Percentiles rank a stretch among this genome's conserved stretches.
Conservation (phyloP, 371 early-diverging fungal species). For the Mortierella sp. region DNA sequence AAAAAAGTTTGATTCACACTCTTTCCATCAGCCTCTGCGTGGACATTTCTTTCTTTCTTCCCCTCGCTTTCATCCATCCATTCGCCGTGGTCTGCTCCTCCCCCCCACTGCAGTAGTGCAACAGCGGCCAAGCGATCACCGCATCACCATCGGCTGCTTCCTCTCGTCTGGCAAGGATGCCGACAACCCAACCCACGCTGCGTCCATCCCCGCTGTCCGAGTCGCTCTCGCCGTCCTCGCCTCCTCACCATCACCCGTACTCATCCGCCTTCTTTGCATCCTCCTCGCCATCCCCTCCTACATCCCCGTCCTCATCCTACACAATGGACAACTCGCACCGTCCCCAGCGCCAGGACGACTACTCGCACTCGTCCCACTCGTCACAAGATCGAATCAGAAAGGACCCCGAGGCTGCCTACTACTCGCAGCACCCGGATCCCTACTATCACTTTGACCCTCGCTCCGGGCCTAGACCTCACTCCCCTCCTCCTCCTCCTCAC, state of each 20-base stretch:
- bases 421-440: slow-evolving; percentile 10
- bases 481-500: slow-evolving; percentile 3
- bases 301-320: background rate
- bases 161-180: slow-evolving; percentile 4
- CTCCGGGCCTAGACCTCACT: slow-evolving; percentile 11
- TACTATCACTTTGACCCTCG: slow-evolving; percentile 8
- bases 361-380: slow-evolving; percentile 1
- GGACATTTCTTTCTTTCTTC: background rate
- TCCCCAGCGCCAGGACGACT: slow-evolving; percentile 6
- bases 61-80: background rate
- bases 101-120: too few relatives aligned
- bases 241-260: background rate
- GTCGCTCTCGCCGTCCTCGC: background rate
- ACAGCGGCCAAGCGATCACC: too few relatives aligned
- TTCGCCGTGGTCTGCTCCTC: background rate
- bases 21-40: background rate
- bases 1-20: background rate
- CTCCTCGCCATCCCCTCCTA: slow-evolving; percentile 6
- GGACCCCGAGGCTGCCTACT: slow-evolving; percentile 6
- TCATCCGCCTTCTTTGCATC: slow-evolving; percentile 4
- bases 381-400: slow-evolving; percentile 23
- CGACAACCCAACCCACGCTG: slow-evolving; percentile 12
- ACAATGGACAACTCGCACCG: background rate
- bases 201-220: background rate
- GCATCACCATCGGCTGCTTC: too few relatives aligned